Percentiles rank a stretch among this genome's conserved stretches.
Evolutionary conservation across 352 stramenopile species (phyloP).

Genomic region (Phytophthora hybrid): DNA sequence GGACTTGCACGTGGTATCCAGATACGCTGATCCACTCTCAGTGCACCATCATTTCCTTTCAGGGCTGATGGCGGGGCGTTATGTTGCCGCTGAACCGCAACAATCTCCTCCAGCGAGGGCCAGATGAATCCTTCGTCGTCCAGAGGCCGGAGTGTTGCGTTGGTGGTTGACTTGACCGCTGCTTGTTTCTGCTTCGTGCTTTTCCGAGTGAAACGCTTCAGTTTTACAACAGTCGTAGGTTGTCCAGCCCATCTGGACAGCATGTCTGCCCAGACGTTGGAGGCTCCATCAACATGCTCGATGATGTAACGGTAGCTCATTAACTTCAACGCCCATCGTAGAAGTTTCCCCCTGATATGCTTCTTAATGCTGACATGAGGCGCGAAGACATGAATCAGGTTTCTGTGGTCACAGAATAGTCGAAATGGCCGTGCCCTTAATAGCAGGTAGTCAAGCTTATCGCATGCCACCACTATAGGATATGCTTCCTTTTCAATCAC

Average conservation of each 20-base stretch:
- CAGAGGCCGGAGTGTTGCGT: neutral
- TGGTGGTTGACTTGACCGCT: neutral
- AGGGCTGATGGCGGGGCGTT: no score
- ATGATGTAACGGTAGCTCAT: constrained; percentile 26
- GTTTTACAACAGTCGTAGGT: neutral
- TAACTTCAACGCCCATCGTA: constrained; percentile 12
- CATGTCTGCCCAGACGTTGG: constrained; percentile 29
- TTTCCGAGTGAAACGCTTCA: neutral
- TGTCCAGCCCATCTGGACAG: constrained; percentile 18
- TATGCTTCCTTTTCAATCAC: constrained; percentile 13
- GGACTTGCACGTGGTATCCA: no score
- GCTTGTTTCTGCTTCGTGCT: neutral
- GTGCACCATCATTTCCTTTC: no score
- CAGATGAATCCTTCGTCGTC: no score
- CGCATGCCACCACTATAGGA: constrained; percentile 5
- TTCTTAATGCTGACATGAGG: constrained; percentile 7
- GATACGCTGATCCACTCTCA: no score
- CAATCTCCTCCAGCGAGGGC: no score
- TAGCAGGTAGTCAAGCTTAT: constrained; percentile 14
- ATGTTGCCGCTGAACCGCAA: no score
- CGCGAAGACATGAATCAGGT: constrained; percentile 14
- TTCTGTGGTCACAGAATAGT: constrained; percentile 11
- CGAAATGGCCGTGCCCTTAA: constrained; percentile 1
- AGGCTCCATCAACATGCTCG: constrained; percentile 4
- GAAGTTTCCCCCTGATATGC: constrained; percentile 12